Percentiles rank a stretch among this genome's conserved stretches.
Conservation (phyloP, 306 rosid species). For the Lupinus albus region DNA sequence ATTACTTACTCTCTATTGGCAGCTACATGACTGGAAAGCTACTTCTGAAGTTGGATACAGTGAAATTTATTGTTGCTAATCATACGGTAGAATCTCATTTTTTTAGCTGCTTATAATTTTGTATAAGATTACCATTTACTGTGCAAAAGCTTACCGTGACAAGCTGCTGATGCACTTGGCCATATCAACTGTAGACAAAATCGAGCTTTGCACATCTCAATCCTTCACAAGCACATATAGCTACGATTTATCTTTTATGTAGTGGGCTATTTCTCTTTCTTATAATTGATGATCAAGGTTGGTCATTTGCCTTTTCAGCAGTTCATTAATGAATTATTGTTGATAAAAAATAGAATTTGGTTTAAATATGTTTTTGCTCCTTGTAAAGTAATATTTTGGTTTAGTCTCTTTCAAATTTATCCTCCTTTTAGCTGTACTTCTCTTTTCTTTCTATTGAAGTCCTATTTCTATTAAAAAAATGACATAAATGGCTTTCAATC, state of each 20-base stretch:
- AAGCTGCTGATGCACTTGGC: background rate
- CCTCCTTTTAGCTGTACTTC: constrained; percentile 3
- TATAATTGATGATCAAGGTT: constrained; percentile 18
- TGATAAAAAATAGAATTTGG: background rate
- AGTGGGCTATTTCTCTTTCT: constrained; percentile 4
- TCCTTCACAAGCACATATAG: background rate
- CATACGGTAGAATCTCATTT: constrained; percentile 69
- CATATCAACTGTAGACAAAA: constrained; percentile 17
- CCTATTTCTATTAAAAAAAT: background rate
- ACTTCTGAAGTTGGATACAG: constrained; percentile 91
- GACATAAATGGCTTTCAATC: background rate
- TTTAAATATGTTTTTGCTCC: no score
- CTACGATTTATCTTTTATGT: constrained; percentile 2
- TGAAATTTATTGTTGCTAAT: constrained; percentile 88
- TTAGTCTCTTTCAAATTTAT: background rate
- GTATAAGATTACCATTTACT: constrained; percentile 11
- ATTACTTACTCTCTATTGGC: constrained; percentile 36
- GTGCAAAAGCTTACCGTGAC: constrained; percentile 11
- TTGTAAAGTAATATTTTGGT: no score
- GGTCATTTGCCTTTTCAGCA: constrained; percentile 12
- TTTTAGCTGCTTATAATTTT: constrained; percentile 13
- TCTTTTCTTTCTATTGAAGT: constrained; percentile 12
- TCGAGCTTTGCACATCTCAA: constrained; percentile 7
- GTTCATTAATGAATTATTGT: constrained; percentile 10
- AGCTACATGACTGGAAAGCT: constrained; percentile 98